Evolutionary conservation across 371 early-diverging fungal genomes (phyloP), one percentile per base, ranked within the genome.

Genomic region (Apophysomyces elegans): DNA sequence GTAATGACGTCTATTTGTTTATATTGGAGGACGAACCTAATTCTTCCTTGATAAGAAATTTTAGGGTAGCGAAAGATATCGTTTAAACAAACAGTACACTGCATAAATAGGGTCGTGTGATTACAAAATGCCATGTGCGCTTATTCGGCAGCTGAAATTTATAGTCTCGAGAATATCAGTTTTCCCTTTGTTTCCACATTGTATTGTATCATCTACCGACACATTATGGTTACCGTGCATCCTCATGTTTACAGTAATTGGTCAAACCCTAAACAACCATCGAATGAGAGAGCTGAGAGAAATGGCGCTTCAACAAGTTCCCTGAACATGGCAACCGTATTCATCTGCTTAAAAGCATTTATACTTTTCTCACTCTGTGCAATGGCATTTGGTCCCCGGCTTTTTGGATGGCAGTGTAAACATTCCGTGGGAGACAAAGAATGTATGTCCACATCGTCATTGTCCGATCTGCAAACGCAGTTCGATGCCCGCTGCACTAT

Each of bases 191-290:
- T 7, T 6, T n/a, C 6, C 46, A 13, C 16, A 45, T 45, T 18
- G 16, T 45, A 45, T 45, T 16, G 21, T 50, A 9, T 21, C 21
- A 21, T 50, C 54, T 26, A 21, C 21, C 9, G 21, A 9, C 11
- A 21, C 21, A 50, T 21, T 18, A 50, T 50, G 54, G 54, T 50
- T 50, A 50, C 54, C 21, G n/a, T 50, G 21, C 54, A 21, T 21
- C 11, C 21, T 5, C 54, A 50, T 50, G 4, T 21, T 21, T 7
- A 21, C 54, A 21, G 21, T 50, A 26, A 50, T 16, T 21, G 8
- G 54, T 9, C 21, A 26, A 21, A 9, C 16, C 0, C 16, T 18
- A 8, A 50, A 5, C 54, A 50, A 9, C n/a, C 8, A 21, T 9
- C 9, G 18, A 8, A 50, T 8, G 21, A 16, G 9, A 50, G 8